Conservation (phyloP, 2,329 filamentous ascomycete genomes). For the Arthrobotrys iridis region DNA sequence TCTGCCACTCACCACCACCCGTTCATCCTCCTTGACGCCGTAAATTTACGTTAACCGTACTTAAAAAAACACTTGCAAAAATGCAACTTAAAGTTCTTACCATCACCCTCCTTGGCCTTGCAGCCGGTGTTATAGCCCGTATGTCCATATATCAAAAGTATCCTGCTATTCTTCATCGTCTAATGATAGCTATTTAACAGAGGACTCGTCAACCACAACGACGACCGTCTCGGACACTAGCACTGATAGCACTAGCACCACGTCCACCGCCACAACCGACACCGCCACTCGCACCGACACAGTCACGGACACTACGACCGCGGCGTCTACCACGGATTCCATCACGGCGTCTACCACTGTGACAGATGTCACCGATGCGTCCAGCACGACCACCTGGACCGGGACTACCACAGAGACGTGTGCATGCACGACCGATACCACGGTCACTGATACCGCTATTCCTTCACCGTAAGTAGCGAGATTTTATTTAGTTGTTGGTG, state of each 20-base stretch:
- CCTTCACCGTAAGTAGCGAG: constrained; percentile 30
- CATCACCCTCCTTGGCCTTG: constrained; percentile 11
- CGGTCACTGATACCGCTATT: not conserved
- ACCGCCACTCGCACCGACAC: not conserved
- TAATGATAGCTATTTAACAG: not conserved
- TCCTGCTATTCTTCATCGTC: not conserved
- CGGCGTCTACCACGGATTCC: constrained; percentile 14
- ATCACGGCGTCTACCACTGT: not conserved
- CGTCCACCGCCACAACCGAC: constrained; percentile 23
- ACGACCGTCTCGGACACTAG: constrained; percentile 27
- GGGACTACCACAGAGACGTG: constrained; percentile 37
- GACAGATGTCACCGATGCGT: not conserved
- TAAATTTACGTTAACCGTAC: not conserved
- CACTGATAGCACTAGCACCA: not conserved
- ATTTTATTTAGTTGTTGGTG: not conserved
- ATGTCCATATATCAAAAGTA: not conserved
- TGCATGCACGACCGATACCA: constrained; percentile 22
- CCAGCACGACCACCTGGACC: constrained; percentile 18
- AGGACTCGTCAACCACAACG: constrained; percentile 38
- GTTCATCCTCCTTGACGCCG: not conserved
- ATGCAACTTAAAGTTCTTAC: constrained; percentile 15
- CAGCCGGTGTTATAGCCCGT: constrained; percentile 29
- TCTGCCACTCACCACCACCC: not conserved
- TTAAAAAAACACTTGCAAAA: not conserved
- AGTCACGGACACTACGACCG: constrained; percentile 1